Base-by-base conservation (phyloP, 192 early-diverging fungal species). In the Linderina pennispora region DNA sequence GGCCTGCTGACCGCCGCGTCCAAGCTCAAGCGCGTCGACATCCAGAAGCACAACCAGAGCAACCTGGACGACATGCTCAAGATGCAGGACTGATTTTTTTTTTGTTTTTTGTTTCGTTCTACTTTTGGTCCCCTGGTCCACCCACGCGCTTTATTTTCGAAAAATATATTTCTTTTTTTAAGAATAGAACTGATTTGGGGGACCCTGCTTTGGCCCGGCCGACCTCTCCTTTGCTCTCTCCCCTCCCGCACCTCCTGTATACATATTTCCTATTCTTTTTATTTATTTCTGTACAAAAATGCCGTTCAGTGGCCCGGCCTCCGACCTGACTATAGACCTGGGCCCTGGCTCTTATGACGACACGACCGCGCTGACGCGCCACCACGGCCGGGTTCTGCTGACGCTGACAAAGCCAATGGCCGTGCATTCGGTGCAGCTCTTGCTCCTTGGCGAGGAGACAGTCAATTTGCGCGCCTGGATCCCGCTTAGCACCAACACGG, bases 1-100 rank as follows among this genome's bases (percentile, higher is more conserved):
- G 82, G 79, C 8, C 53, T 86, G 50, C 65, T 91, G 69, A 98
- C 96, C n/a, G 89, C 96, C 17, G 92, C 93, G n/a, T 86, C 85
- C 67, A 97, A 97, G 73, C 60, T 97, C 39, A 86, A 92, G 40
- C 82, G 95, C 23, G 79, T 78, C 21, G 88, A 79, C 33, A 85
- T 98, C 36, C 66, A 74, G 43, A 71, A 82, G 41, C 63, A 58
- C 17, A 88, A 88, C 63, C 75, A 79, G 41, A 10, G 36, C 3
- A 36, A 18, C 0, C 25, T 71, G 17, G 26, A 44, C 6, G 48
- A 47, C 1, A 57, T 65, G 54, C 28, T 31, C 6, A 8, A 5
- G 11, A 31, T 5, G 28, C 28, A 8, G 28, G 28, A 5, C 28
- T 31, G 28, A 11, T 35, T n/a, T 24, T 36, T 25, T n/a, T 40